A percentile compares a stretch with the other conserved stretches of the same genome.
Conservation (phyloP, 495 filamentous ascomycete species). For the Tuber calosporum region DNA sequence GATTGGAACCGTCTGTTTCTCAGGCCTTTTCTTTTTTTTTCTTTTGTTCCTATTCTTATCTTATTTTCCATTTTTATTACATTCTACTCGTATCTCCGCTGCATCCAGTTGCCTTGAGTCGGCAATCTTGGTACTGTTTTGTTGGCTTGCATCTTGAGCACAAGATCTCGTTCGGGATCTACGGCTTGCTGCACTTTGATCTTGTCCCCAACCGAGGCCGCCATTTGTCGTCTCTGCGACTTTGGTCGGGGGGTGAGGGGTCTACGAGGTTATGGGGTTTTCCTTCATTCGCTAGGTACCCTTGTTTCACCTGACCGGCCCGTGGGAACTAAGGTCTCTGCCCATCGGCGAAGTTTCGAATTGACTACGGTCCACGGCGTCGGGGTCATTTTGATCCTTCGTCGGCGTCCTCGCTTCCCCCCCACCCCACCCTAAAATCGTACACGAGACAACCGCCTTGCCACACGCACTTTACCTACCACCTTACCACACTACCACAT, state of each 20-base stretch:
- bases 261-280: slow-evolving; percentile 30
- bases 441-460: not conserved
- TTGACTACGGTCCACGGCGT: not conserved
- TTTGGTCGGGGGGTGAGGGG: not conserved
- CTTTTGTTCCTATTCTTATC: slow-evolving; percentile 21
- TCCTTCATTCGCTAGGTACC: slow-evolving; percentile 22
- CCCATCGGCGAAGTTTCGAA: slow-evolving; percentile 4
- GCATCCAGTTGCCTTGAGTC: slow-evolving; percentile 25
- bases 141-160: slow-evolving; percentile 19
- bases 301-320: not conserved
- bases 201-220: slow-evolving; percentile 18
- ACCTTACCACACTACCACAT: not conserved
- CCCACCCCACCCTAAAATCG: slow-evolving; percentile 5
- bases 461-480: slow-evolving; percentile 12
- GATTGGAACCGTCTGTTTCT: slow-evolving; percentile 21
- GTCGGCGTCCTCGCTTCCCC: slow-evolving; percentile 23
- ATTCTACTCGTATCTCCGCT: slow-evolving; percentile 11
- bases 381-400: slow-evolving; percentile 8
- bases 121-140: slow-evolving; percentile 27
- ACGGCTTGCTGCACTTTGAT: slow-evolving; percentile 25
- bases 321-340: not conserved
- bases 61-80: slow-evolving; percentile 7
- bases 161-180: slow-evolving; percentile 39
- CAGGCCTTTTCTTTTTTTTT: slow-evolving; percentile 13
- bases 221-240: not conserved